Base-by-base conservation (phyloP, 1,284 basidiomycete species). In the Malassezia restricta region DNA sequence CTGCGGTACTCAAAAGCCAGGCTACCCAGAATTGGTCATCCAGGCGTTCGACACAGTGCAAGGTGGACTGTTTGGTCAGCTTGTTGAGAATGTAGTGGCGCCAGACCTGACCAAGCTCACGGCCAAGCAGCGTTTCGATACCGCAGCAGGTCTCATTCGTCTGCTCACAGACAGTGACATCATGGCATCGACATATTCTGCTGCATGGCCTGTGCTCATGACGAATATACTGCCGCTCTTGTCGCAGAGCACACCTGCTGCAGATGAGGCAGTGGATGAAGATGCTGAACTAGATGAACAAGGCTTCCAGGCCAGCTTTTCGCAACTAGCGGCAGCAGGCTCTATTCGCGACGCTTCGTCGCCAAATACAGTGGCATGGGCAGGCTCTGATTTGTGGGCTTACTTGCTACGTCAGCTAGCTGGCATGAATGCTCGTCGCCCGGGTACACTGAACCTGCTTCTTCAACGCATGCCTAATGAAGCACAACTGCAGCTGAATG, bases 221-320 rank as follows among this genome's bases (percentile, higher is more conserved):
- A 15, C 37, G 7, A 47, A 64, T 86, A 86, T 86, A 78, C 83
- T 17, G 58, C 76, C 11, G 76, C 79, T 33, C 0, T 79, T 94
- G 17, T 79, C 82, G n/a, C 83, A 82, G 58, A 79, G 8, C 83
- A 77, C 49, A 81, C 87, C 54, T 68, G 63, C 66, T 29, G 61
- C 59, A 1, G 40, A 45, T 6, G 69, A 76, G 5, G 76, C 75
- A 14, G 67, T 74, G 3, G 77, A 76, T 43, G 82, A 86, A 53
- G 69, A 82, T 1, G 81, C 92, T 41, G 92, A 96, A 74, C 83
- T 82, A 59, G 91, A 96, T 68, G 92, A 84, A 7, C 82, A 83
- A 4, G 87, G 88, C 0, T 98, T 95, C 76, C 92, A 98, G 73
- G 86, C 86, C 0, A 83, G 85, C 2, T 98, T 92, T 76, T 90